Conservation (phyloP, 805 yeast species). For the Wickerhamomyces hampshirensis region DNA sequence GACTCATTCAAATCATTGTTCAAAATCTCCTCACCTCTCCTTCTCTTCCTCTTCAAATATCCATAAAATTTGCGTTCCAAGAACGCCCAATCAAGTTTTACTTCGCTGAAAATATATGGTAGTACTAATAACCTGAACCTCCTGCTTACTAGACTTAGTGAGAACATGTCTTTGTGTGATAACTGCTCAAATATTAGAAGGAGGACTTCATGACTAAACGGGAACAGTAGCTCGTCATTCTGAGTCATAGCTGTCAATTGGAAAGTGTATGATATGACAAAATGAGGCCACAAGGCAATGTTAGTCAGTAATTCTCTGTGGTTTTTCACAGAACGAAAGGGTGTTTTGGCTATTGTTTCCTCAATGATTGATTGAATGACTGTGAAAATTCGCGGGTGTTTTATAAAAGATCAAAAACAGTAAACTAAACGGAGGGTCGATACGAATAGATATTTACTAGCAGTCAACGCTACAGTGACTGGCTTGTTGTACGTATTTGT, state of each 20-base stretch:
- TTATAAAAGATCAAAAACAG: too few species aligned
- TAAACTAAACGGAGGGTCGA: too few species aligned
- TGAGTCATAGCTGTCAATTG: neutral
- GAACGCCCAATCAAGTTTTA: conserved; percentile 17
- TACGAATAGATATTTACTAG: too few species aligned
- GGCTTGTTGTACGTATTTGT: too few species aligned
- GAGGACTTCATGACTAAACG: conserved; percentile 20
- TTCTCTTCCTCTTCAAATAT: neutral
- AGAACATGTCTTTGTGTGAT: conserved; percentile 12
- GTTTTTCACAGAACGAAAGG: too few species aligned
- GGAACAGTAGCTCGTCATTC: neutral
- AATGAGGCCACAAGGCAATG: too few species aligned
- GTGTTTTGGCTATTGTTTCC: too few species aligned
- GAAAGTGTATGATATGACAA: too few species aligned
- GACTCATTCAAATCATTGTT: neutral
- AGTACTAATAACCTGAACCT: conserved; percentile 8
- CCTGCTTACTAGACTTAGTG: conserved; percentile 8
- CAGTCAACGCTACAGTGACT: too few species aligned
- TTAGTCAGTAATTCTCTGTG: too few species aligned
- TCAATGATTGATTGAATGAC: too few species aligned
- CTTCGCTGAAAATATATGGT: conserved; percentile 17
- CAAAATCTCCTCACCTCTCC: neutral
- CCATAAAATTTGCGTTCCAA: conserved; percentile 8
- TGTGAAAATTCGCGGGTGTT: too few species aligned
- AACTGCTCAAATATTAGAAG: conserved; percentile 15